phyloP scores from a whole-genome alignment of 2,329 filamentous ascomycete genomes.

The Botryosphaeria dothidea region DNA sequence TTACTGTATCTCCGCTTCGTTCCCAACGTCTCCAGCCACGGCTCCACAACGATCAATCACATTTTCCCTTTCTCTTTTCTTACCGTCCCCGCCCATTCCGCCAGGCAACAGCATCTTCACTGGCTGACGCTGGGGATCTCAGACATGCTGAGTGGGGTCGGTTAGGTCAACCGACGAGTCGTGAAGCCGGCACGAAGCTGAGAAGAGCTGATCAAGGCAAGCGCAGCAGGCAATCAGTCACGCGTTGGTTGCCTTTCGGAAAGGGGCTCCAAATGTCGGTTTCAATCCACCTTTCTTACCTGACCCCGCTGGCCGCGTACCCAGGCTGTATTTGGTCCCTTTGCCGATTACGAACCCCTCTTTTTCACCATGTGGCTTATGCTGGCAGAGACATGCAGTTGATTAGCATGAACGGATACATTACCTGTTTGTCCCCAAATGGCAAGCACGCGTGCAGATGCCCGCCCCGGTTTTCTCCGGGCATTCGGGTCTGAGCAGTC shows the following conservation, averaged over 20 bases:
- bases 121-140: background rate
- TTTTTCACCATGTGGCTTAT: background rate
- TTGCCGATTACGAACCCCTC: background rate
- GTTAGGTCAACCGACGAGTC: background rate
- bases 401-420: background rate
- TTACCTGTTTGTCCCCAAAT: background rate
- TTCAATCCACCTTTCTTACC: background rate
- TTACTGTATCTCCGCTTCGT: background rate
- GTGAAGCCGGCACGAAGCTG: background rate
- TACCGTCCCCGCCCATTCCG: background rate
- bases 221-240: background rate
- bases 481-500: background rate
- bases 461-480: background rate
- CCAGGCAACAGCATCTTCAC: background rate
- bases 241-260: constrained; percentile 14
- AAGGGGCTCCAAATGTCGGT: background rate
- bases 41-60: background rate
- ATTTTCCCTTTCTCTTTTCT: background rate
- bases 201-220: background rate
- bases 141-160: background rate
- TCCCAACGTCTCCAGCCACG: background rate
- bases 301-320: background rate
- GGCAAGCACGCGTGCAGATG: background rate
- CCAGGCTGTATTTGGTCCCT: background rate
- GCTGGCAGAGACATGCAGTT: constrained; percentile 8